Conservation (phyloP, 2,329 filamentous ascomycete genomes). For the Teratosphaeria epicoccoides region DNA sequence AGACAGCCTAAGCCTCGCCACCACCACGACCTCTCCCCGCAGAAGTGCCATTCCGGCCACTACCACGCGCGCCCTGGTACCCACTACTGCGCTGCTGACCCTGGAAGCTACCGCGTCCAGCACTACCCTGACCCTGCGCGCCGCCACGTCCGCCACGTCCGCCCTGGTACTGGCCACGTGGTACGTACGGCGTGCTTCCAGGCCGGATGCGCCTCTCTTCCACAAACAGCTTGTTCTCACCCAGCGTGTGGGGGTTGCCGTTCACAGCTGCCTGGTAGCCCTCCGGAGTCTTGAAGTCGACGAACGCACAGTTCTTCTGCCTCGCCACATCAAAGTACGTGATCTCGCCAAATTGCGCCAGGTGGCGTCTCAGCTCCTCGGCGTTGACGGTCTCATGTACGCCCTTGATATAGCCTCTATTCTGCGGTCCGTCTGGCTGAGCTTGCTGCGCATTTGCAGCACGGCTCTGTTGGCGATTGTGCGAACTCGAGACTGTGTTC, state of each 20-base stretch:
- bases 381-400: constrained; percentile 80
- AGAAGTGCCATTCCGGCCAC: constrained; percentile 32
- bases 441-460: constrained; percentile 44
- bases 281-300: constrained; percentile 74
- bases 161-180: constrained; percentile 30
- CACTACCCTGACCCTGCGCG: constrained; percentile 40
- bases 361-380: constrained; percentile 56
- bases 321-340: constrained; percentile 55
- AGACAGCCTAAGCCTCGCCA: background rate
- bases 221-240: constrained; percentile 70
- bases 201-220: constrained; percentile 68
- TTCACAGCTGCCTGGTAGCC: constrained; percentile 74
- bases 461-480: constrained; percentile 75
- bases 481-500: constrained; percentile 71
- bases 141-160: constrained; percentile 38
- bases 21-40: constrained; percentile 1
- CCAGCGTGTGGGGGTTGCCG: constrained; percentile 77
- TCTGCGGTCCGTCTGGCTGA: constrained; percentile 56
- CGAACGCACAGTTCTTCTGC: constrained; percentile 90
- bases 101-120: constrained; percentile 60
- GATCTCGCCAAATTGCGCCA: constrained; percentile 59
- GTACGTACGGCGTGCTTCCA: constrained; percentile 26
- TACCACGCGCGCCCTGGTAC: constrained; percentile 45
- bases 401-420: constrained; percentile 87
- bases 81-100: constrained; percentile 34